Conservation (phyloP, 768 basidiomycete genomes). For the Mycena filopes region DNA sequence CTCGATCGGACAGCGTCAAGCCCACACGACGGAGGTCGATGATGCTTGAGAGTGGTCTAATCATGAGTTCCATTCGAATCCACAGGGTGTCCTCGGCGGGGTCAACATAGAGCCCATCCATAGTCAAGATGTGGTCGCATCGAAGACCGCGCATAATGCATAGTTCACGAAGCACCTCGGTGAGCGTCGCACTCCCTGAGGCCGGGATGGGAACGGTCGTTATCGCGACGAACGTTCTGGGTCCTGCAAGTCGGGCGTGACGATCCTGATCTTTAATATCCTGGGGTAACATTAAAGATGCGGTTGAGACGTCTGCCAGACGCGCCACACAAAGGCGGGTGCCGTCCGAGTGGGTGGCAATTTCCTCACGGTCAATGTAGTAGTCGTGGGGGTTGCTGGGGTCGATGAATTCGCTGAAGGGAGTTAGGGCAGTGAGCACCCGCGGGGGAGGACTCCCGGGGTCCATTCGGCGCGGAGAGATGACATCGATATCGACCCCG, state of each 20-base stretch:
- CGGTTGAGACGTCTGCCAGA: background rate
- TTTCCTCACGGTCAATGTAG: slow-evolving; percentile 59
- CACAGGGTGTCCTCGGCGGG: slow-evolving; percentile 54
- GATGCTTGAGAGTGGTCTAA: slow-evolving; percentile 66
- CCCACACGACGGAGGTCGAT: slow-evolving; percentile 57
- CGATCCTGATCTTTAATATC: slow-evolving; percentile 9
- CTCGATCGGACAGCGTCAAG: slow-evolving; percentile 53
- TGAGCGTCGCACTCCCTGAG: slow-evolving; percentile 51
- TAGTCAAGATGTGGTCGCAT: slow-evolving; percentile 55
- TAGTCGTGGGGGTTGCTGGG: slow-evolving; percentile 50
- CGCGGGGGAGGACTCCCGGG: slow-evolving; percentile 56
- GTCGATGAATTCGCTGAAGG: slow-evolving; percentile 52
- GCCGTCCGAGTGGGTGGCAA: slow-evolving; percentile 66
- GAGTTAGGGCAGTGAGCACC: slow-evolving; percentile 47
- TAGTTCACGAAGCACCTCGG: slow-evolving; percentile 57
- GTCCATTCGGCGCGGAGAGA: background rate
- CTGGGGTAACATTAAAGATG: background rate
- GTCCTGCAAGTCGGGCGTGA: background rate
- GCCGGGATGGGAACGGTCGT: slow-evolving; percentile 57
- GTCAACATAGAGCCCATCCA: slow-evolving; percentile 58
- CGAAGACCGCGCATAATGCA: slow-evolving; percentile 48
- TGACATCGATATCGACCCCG: slow-evolving; percentile 54
- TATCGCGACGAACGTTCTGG: slow-evolving; percentile 55
- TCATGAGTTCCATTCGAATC: slow-evolving; percentile 74
- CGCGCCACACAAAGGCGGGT: slow-evolving; percentile 44